Conservation (phyloP, 345 rosid genomes). For the Brassica rapa region DNA sequence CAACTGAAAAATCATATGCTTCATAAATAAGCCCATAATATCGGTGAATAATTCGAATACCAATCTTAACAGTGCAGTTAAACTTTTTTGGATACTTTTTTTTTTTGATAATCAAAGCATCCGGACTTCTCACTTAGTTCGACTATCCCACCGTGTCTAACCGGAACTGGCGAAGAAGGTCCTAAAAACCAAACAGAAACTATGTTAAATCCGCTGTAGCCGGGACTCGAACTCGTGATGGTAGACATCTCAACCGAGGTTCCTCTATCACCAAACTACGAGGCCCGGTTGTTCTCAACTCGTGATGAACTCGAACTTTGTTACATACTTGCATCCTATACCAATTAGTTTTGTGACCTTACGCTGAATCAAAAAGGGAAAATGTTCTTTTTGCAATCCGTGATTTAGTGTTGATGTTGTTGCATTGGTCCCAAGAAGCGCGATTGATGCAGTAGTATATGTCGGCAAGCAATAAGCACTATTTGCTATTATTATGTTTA, state of each 20-base stretch:
- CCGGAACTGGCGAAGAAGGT: too few species aligned
- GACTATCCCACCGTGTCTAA: too few species aligned
- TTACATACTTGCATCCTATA: slow-evolving; percentile 7
- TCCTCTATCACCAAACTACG: too few species aligned
- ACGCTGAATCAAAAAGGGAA: not conserved
- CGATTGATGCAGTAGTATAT: slow-evolving; percentile 34
- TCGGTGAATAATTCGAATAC: not conserved
- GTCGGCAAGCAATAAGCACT: slow-evolving; percentile 35
- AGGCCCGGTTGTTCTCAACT: too few species aligned
- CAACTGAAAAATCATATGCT: not conserved
- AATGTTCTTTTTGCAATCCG: slow-evolving; percentile 5
- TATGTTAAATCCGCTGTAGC: too few species aligned
- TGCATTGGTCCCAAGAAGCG: slow-evolving; percentile 30
- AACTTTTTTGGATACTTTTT: not conserved
- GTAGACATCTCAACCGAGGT: too few species aligned
- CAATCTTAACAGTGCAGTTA: not conserved
- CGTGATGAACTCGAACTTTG: not conserved
- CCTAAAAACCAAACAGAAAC: too few species aligned
- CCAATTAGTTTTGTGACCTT: not conserved
- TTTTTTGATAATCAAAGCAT: too few species aligned
- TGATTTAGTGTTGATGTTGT: slow-evolving; percentile 23
- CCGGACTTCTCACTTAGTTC: too few species aligned
- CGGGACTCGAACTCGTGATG: too few species aligned
- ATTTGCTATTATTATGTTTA: slow-evolving; percentile 29
- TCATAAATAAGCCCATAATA: not conserved